These are phyloP conservation scores for Haplographium delicatum DNA, from an alignment of 495 filamentous ascomycete genomes.

Conservation along the genomic window DNA sequence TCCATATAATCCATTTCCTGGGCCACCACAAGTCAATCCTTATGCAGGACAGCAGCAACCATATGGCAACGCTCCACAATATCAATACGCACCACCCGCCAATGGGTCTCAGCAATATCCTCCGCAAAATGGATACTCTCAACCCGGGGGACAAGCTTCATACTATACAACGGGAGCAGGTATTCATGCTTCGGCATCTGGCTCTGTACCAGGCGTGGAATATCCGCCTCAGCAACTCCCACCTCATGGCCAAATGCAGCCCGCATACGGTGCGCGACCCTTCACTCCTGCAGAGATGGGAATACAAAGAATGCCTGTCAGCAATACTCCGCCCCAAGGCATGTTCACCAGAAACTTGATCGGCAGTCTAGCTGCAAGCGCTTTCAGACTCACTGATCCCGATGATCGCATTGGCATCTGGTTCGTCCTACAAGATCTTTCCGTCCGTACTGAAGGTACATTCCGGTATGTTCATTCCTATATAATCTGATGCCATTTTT, in stretches of 20 bases:
- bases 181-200: constrained; percentile 5
- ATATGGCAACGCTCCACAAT: not conserved
- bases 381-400: constrained; percentile 77
- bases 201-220: not conserved
- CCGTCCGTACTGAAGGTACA: constrained; percentile 83
- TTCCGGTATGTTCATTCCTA: constrained; percentile 59
- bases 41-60: constrained; percentile 4
- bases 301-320: constrained; percentile 8
- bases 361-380: constrained; percentile 85
- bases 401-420: constrained; percentile 86
- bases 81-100: constrained; percentile 5
- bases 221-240: constrained; percentile 21
- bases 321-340: constrained; percentile 54
- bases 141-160: not conserved
- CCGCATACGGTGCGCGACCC: constrained; percentile 11
- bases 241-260: constrained; percentile 3
- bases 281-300: constrained; percentile 3
- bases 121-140: constrained; percentile 19
- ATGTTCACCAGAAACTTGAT: constrained; percentile 98
- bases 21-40: constrained; percentile 15
- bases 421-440: constrained; percentile 96
- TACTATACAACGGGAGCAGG: constrained; percentile 13
- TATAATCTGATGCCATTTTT: too few species aligned
- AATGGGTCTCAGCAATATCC: constrained; percentile 14
- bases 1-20: constrained; percentile 21